Evolutionary conservation across 1,284 basidiomycete species (phyloP).

Genomic region (Clitocybe nebularis): DNA sequence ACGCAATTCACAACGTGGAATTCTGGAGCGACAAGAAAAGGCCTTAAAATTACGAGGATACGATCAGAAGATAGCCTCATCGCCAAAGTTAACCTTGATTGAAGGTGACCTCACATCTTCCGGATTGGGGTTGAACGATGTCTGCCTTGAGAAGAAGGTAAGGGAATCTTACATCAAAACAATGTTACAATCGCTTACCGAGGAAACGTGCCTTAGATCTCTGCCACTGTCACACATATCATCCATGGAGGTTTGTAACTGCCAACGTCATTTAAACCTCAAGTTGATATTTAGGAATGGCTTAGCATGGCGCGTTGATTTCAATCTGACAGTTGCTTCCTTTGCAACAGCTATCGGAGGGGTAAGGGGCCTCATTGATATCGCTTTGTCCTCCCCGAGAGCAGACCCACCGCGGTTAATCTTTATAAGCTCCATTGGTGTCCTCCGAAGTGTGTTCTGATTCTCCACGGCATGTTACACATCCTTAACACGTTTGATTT

Average conservation of each 20-base stretch:
- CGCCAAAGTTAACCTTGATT: constrained; percentile 14
- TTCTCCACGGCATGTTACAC: neutral
- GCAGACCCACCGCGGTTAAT: constrained; percentile 1
- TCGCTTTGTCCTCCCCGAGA: constrained; percentile 4
- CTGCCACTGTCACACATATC: constrained; percentile 4
- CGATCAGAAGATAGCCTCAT: constrained; percentile 9
- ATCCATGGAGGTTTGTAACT: constrained; percentile 2
- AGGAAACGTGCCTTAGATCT: too few species aligned
- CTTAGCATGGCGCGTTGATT: constrained; percentile 8
- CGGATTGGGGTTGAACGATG: constrained; percentile 4
- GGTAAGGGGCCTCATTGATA: constrained; percentile 2
- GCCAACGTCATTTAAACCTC: neutral
- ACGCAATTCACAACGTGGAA: neutral
- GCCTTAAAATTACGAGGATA: constrained; percentile 13
- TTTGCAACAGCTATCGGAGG: constrained; percentile 3
- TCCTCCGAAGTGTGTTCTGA: constrained; percentile 3
- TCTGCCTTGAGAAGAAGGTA: too few species aligned
- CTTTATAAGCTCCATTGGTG: constrained; percentile 7
- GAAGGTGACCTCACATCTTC: constrained; percentile 8
- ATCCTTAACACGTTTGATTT: neutral
- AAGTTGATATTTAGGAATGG: neutral
- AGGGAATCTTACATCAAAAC: too few species aligned
- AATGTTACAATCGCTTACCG: too few species aligned
- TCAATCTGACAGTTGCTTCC: constrained; percentile 6
- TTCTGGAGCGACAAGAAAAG: constrained; percentile 10